These are phyloP conservation scores for Cytospora mali DNA, from an alignment of 2,329 filamentous ascomycete genomes.

Conservation along the genomic window DNA sequence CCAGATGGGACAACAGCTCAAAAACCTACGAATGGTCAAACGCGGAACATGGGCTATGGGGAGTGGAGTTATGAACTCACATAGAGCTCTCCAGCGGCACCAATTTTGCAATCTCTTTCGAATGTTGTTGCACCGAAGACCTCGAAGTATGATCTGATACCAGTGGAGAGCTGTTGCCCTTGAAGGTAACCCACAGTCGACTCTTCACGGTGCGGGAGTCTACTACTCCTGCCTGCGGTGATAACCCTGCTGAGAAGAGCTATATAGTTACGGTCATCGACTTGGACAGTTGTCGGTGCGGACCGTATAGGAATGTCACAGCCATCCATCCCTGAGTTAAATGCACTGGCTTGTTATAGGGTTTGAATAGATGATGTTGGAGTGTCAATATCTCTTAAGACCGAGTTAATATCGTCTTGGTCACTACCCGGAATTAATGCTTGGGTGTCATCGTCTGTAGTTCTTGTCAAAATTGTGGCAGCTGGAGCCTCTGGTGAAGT, in stretches of 20 bases:
- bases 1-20: conserved; percentile 41
- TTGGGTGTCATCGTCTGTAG: background rate
- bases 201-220: background rate
- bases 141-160: background rate
- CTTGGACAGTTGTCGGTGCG: background rate
- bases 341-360: background rate
- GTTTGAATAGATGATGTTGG: background rate
- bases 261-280: conserved; percentile 9
- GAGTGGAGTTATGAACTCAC: conserved; percentile 15
- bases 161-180: background rate
- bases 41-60: background rate
- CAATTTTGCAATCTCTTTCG: conserved; percentile 29
- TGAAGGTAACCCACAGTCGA: conserved; percentile 9
- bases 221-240: conserved; percentile 13
- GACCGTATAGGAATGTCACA: background rate
- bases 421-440: background rate
- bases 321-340: background rate
- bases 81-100: conserved; percentile 32
- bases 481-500: background rate
- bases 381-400: background rate
- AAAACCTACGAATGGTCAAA: conserved; percentile 38
- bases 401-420: background rate
- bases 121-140: conserved; percentile 12
- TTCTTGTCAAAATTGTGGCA: background rate
- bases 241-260: conserved; percentile 22